A percentile compares a stretch with the other conserved stretches of the same genome.
Conservation (phyloP, 2,329 filamentous ascomycete genomes). For the Venturia aucupariae region DNA sequence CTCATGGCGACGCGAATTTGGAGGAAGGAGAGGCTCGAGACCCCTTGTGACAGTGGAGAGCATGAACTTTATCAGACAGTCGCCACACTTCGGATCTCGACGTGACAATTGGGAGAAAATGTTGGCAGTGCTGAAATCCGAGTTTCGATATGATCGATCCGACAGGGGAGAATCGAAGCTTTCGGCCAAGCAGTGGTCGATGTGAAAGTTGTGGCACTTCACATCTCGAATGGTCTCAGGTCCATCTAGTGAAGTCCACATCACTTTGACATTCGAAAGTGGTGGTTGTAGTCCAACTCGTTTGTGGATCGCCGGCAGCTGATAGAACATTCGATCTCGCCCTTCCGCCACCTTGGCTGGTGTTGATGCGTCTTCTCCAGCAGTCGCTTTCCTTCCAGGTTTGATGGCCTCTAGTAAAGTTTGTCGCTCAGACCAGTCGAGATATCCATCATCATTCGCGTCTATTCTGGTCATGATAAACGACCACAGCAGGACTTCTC, state of each 20-base stretch:
- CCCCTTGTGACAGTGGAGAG: slow-evolving; percentile 29
- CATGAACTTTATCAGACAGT: slow-evolving; percentile 34
- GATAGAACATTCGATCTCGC: slow-evolving; percentile 29
- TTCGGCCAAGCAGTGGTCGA: slow-evolving; percentile 35
- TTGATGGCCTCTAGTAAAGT: slow-evolving; percentile 29
- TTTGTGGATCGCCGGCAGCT: slow-evolving; percentile 27
- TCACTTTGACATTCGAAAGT: slow-evolving; percentile 31
- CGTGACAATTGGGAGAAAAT: slow-evolving; percentile 32
- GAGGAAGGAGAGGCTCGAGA: slow-evolving; percentile 30
- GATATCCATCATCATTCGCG: slow-evolving; percentile 30
- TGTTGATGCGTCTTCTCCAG: slow-evolving; percentile 21
- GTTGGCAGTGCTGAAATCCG: slow-evolving; percentile 31
- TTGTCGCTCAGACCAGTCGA: slow-evolving; percentile 33
- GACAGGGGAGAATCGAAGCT: slow-evolving; percentile 31
- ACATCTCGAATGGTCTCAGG: slow-evolving; percentile 32
- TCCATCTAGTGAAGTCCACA: slow-evolving; percentile 36
- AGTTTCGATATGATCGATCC: slow-evolving; percentile 27
- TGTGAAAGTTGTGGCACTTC: slow-evolving; percentile 33
- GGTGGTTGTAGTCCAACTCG: slow-evolving; percentile 32
- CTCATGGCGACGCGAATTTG: slow-evolving; percentile 24
- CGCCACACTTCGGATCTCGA: slow-evolving; percentile 32
- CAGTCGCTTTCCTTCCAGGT: slow-evolving; percentile 24
- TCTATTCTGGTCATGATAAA: slow-evolving; percentile 35
- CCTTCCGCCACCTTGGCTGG: slow-evolving; percentile 24
- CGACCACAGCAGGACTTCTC: slow-evolving; percentile 36